phyloP scores from a whole-genome alignment of 208 protist species.

The Phytomonas francai region DNA sequence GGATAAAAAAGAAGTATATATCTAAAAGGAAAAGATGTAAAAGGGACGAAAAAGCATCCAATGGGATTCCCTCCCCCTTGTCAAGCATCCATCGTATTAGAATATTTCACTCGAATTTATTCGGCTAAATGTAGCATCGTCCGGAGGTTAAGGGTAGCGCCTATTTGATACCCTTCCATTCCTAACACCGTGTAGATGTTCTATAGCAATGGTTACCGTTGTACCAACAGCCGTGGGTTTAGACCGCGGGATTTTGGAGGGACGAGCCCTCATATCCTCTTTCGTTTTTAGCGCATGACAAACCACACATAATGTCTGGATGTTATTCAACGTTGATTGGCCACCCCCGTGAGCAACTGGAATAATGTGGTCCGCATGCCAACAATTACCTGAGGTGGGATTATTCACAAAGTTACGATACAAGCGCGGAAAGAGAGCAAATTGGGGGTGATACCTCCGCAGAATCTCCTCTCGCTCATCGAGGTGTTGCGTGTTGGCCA shows the following conservation, averaged over 20 bases:
- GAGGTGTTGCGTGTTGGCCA: slow-evolving; percentile 14
- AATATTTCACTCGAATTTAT: neutral
- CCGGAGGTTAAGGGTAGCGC: neutral
- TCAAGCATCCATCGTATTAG: neutral
- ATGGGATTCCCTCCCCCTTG: neutral
- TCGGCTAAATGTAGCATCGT: neutral
- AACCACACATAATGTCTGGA: slow-evolving; percentile 78
- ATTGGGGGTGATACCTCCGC: slow-evolving; percentile 36
- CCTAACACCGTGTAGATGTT: neutral
- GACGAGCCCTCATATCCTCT: slow-evolving; percentile 24
- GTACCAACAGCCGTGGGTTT: neutral
- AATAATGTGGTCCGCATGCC: slow-evolving; percentile 77
- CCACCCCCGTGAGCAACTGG: slow-evolving; percentile 63
- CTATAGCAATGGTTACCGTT: slow-evolving; percentile 8
- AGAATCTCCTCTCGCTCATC: slow-evolving; percentile 23
- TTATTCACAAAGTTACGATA: slow-evolving; percentile 34
- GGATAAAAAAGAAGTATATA: slow-evolving; percentile 5
- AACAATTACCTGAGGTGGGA: slow-evolving; percentile 59
- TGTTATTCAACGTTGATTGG: slow-evolving; percentile 47
- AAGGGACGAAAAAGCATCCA: neutral
- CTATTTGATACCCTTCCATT: neutral
- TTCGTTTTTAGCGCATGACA: slow-evolving; percentile 71
- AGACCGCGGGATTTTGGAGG: neutral
- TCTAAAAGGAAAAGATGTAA: neutral
- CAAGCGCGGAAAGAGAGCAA: slow-evolving; percentile 48